Conservation (phyloP, 2,329 filamentous ascomycete genomes). For the Paecilomyces niveus region DNA sequence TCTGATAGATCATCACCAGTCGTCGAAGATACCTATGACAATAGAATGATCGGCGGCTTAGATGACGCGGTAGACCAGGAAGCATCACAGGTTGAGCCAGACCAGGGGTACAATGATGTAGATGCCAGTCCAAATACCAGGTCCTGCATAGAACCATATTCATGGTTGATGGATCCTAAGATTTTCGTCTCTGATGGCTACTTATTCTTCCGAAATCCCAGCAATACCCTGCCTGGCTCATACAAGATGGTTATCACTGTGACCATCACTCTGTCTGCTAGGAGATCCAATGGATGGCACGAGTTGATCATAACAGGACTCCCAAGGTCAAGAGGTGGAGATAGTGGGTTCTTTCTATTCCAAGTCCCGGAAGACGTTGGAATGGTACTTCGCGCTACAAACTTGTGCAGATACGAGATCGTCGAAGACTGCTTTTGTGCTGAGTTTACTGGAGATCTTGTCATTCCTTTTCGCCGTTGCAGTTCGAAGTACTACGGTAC, state of each 20-base stretch:
- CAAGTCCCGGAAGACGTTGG: conserved; percentile 17
- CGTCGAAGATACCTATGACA: background rate
- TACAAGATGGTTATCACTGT: conserved; percentile 17
- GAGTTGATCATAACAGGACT: conserved; percentile 21
- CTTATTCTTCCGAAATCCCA: conserved; percentile 12
- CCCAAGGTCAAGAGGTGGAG: conserved; percentile 15
- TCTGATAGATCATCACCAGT: background rate
- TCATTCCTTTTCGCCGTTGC: conserved; percentile 21
- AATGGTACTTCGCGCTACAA: conserved; percentile 22
- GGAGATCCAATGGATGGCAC: conserved; percentile 17
- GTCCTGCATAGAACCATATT: background rate
- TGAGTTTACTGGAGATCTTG: conserved; percentile 19
- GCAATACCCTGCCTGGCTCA: conserved; percentile 5
- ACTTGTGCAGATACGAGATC: conserved; percentile 17
- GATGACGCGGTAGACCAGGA: background rate
- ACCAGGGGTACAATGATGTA: conserved; percentile 3
- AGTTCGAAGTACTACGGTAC: conserved; percentile 19
- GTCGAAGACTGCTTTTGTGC: conserved; percentile 23
- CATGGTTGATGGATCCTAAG: conserved; percentile 5
- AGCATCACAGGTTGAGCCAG: background rate
- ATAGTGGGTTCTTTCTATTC: conserved; percentile 22
- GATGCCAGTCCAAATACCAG: conserved; percentile 9
- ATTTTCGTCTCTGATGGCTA: conserved; percentile 11
- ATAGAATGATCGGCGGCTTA: background rate
- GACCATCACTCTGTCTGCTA: conserved; percentile 9